Base-by-base conservation (phyloP, 768 basidiomycete species). In the Sutorius australiensis region DNA sequence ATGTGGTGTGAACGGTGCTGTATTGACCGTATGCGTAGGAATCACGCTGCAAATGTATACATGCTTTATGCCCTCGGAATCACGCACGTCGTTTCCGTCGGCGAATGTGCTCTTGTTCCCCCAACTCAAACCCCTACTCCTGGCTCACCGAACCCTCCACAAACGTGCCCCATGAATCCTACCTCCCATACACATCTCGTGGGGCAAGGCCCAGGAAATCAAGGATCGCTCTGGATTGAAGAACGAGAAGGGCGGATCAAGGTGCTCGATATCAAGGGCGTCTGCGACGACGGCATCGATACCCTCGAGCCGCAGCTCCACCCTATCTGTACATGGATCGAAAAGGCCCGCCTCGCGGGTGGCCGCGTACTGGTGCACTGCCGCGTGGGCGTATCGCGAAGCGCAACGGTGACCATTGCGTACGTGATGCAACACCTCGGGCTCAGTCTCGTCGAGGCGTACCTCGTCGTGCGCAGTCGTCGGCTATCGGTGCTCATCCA, bases 11-110 rank as follows among this genome's bases (percentile, higher is more conserved):
- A 11, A 32, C 6, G 10, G 36, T 12, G 24, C 30, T 9, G 3
- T 51, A 1, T 54, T 58, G 41, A 60, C 38, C 17, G 43, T 47
- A 14, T 34, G 19, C 2, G n/a, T 55, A 92, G 92, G 68, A 92
- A 93, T 61, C 95, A 98, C 61, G 95, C 95, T 0, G 77, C 86
- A 27, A 98, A 98, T 69, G 93, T 85, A 48, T 91, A 90, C 63
- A 97, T 98, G 94, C 83, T 98, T 3, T 89, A 94, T 62, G 92
- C 92, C 3, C 80, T 98, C 14, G 93, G 93, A 24, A 95, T 98
- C 62, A 95, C 94, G 3, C 95, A 98, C 66, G 94, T 98, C 57
- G 94, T 98, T 28, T 94, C 91, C 9, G 93, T 98, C 3, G 95
- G 95, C 45, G 95, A 98, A 75, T 93, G 92, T 55, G 91, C 95